phyloP scores from a whole-genome alignment of 306 rosid species.

The Pachyrhizus erosus region DNA sequence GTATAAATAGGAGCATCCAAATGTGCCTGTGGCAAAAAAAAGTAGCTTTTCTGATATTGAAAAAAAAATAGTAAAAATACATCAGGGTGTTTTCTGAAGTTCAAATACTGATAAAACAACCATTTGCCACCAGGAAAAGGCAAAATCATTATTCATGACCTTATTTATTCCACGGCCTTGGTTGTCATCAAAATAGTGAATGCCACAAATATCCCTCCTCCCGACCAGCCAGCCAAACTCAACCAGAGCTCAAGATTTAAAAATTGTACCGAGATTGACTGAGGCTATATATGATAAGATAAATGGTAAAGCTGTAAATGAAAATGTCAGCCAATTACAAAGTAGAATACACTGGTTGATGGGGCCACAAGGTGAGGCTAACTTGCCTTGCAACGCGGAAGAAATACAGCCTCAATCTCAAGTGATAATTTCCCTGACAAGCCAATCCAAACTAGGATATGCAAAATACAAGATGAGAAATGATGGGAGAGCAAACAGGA shows the following conservation, averaged over 20 bases:
- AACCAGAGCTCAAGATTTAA: slow-evolving; percentile 19
- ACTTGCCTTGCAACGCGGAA: slow-evolving; percentile 38
- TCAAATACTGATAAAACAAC: slow-evolving; percentile 30
- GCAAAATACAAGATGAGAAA: slow-evolving; percentile 83
- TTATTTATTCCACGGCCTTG: not conserved
- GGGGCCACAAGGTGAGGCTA: slow-evolving; percentile 40
- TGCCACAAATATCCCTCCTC: slow-evolving; percentile 19
- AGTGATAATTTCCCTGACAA: slow-evolving; percentile 78
- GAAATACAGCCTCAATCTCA: slow-evolving; percentile 40
- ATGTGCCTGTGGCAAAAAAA: not conserved
- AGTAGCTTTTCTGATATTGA: not conserved
- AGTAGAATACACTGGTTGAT: slow-evolving; percentile 29
- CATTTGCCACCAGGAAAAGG: slow-evolving; percentile 19
- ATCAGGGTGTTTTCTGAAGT: slow-evolving; percentile 22
- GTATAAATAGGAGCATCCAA: not conserved
- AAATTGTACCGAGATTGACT: not conserved
- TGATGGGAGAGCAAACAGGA: slow-evolving; percentile 83
- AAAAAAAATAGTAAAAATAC: too few relatives aligned
- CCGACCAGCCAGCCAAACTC: slow-evolving; percentile 26
- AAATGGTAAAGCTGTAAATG: slow-evolving; percentile 16
- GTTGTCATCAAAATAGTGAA: slow-evolving; percentile 14
- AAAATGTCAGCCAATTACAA: slow-evolving; percentile 42
- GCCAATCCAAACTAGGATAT: slow-evolving; percentile 91
- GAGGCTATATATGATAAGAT: not conserved
- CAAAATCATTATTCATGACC: slow-evolving; percentile 20